Conservation (phyloP, 768 basidiomycete genomes). For the Rhizopogon roseolus region DNA sequence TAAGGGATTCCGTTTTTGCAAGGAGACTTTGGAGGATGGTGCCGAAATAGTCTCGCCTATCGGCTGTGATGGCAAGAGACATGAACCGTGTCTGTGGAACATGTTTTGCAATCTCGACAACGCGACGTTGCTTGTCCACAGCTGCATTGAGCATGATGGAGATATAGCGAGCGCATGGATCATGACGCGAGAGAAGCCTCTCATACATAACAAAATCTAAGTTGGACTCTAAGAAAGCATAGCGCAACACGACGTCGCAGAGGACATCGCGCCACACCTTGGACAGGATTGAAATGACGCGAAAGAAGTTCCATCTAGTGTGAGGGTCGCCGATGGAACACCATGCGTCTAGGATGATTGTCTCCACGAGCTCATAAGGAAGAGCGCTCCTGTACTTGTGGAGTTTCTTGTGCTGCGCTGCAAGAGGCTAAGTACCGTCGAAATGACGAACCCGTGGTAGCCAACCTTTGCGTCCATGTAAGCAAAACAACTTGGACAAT, state of each 20-base stretch:
- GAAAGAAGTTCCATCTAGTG: slow-evolving; percentile 1
- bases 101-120: neutral
- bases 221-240: slow-evolving; percentile 1
- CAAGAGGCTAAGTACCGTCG: neutral
- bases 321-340: neutral
- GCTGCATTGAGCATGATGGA: neutral
- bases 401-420: neutral
- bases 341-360: neutral
- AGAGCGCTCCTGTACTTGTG: neutral
- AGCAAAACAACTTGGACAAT: neutral
- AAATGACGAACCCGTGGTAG: neutral
- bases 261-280: slow-evolving; percentile 2
- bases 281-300: neutral
- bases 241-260: slow-evolving; percentile 1
- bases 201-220: neutral
- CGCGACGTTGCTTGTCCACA: neutral
- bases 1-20: neutral
- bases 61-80: neutral
- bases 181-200: neutral
- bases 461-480: neutral
- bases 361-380: slow-evolving; percentile 2
- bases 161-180: neutral
- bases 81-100: neutral
- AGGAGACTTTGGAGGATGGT: neutral
- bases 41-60: slow-evolving; percentile 1